Percentiles rank a stretch among this genome's conserved stretches.
These are phyloP conservation scores for Secale cereale DNA, from an alignment of 176 grass and related monocot genomes.

Conservation along the genomic window DNA sequence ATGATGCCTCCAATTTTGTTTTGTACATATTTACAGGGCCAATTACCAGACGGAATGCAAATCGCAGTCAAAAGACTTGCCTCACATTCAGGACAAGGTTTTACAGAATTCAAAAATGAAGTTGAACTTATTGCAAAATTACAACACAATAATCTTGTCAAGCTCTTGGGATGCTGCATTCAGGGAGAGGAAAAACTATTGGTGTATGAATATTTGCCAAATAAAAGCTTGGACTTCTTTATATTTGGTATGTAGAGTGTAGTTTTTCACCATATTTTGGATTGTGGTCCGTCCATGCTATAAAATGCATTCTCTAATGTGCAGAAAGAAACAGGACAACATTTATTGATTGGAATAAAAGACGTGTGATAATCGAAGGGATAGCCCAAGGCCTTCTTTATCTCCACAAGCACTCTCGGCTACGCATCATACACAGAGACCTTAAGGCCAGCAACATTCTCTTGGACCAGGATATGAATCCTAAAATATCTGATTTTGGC, in stretches of 20 bases:
- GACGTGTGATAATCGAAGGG: slow-evolving; percentile 11
- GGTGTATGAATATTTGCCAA: slow-evolving; percentile 24
- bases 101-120: slow-evolving; percentile 21
- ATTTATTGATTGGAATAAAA: slow-evolving; percentile 13
- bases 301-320: not conserved
- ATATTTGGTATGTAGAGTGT: not conserved
- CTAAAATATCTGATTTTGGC: slow-evolving; percentile 44
- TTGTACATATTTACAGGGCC: too few relatives aligned
- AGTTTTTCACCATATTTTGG: not conserved
- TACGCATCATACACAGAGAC: slow-evolving; percentile 12
- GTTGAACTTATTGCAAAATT: slow-evolving; percentile 28
- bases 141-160: slow-evolving; percentile 20
- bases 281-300: not conserved
- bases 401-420: slow-evolving; percentile 28
- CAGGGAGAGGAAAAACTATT: slow-evolving; percentile 17
- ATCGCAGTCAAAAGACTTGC: slow-evolving; percentile 24
- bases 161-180: slow-evolving; percentile 11
- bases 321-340: not conserved
- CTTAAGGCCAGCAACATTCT: slow-evolving; percentile 39
- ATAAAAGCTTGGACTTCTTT: slow-evolving; percentile 35
- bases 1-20: not conserved
- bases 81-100: slow-evolving; percentile 11
- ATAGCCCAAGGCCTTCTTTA: slow-evolving; percentile 38
- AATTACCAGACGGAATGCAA: not conserved
- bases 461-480: slow-evolving; percentile 23